Evolutionary conservation across 2,329 filamentous ascomycete genomes (phyloP), one percentile per base, ranked within the genome.

Genomic region (Ascochyta viciae-villosae): DNA sequence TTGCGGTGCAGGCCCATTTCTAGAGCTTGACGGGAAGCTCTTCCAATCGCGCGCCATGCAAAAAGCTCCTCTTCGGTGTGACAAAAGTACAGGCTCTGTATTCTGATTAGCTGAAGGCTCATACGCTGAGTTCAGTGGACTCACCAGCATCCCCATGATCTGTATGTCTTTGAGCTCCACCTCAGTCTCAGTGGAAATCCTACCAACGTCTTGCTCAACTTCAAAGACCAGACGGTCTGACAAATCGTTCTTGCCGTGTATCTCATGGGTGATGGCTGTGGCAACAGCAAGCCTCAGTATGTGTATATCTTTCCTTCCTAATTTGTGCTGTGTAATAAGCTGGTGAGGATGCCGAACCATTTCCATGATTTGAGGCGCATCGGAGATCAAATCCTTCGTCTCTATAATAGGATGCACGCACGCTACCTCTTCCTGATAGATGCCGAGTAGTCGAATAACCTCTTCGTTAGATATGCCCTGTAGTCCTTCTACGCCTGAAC

Each of bases 1-100:
- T 58, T 64, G 3, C 62, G 58, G 41, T 66, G 62, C 12, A 66
- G 38, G 8, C 64, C 64, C 60, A 66, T 62, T 34, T 66, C 64
- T 1, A 66, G 53, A 8, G 58, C 53, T 29, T 66, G 60, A 31
- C 64, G 62, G 16, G 52, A 60, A 24, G 64, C 64, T 29, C 54
- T 29, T 4, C 64, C 64, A 19, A 66, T 66, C 2, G 64, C 58
- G 8, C 62, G 58, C 64, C 64, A 65, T 4, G 62, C 58, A 16
- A 63, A 63, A 2, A 66, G 29, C 24, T 66, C 64, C 38, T 66
- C 64, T 19, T 59, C 55, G 2, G 57, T 60, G 23, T 66, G 64
- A 31, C 55, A 63, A 19, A 62, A 66, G 35, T 66, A 66, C 3
- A 66, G 33, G 38, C 64, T 65, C 58, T 56, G 4, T 31, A 5